Percentiles rank a stretch among this genome's conserved stretches.
Conservation (phyloP, 2,329 filamentous ascomycete genomes). For the Trichoderma hamatum region DNA sequence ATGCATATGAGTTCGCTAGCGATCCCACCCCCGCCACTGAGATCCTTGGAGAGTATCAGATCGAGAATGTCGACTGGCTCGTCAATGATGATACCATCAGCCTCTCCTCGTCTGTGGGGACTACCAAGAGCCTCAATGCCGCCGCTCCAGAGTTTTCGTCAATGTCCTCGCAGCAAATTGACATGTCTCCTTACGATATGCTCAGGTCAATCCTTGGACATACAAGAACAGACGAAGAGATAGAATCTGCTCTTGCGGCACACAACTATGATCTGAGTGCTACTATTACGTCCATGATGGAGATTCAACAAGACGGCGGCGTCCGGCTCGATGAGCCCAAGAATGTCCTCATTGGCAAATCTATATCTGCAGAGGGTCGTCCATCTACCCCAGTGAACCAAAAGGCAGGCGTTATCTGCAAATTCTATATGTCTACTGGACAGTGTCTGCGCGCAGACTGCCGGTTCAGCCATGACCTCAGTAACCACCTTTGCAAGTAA, state of each 20-base stretch:
- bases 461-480: constrained; percentile 94
- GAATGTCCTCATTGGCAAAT: constrained; percentile 83
- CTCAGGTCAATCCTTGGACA: constrained; percentile 91
- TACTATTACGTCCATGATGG: constrained; percentile 87
- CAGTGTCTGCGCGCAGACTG: constrained; percentile 95
- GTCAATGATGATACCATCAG: constrained; percentile 86
- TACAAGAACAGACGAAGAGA: constrained; percentile 87
- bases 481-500: constrained; percentile 97
- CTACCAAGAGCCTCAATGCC: constrained; percentile 72
- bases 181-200: constrained; percentile 99
- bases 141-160: constrained; percentile 77
- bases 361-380: constrained; percentile 74
- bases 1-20: constrained; percentile 90
- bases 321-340: constrained; percentile 57
- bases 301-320: constrained; percentile 53
- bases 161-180: constrained; percentile 66
- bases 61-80: constrained; percentile 95
- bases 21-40: constrained; percentile 80
- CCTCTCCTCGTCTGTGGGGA: constrained; percentile 72
- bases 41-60: constrained; percentile 86
- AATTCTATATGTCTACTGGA: constrained; percentile 95
- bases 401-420: constrained; percentile 89
- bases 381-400: constrained; percentile 75
- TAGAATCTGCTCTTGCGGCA: constrained; percentile 83
- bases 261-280: constrained; percentile 94